Percentiles rank a stretch among this genome's conserved stretches.
phyloP scores from a whole-genome alignment of 495 filamentous ascomycete genomes.

The Bacidia gigantensis region DNA sequence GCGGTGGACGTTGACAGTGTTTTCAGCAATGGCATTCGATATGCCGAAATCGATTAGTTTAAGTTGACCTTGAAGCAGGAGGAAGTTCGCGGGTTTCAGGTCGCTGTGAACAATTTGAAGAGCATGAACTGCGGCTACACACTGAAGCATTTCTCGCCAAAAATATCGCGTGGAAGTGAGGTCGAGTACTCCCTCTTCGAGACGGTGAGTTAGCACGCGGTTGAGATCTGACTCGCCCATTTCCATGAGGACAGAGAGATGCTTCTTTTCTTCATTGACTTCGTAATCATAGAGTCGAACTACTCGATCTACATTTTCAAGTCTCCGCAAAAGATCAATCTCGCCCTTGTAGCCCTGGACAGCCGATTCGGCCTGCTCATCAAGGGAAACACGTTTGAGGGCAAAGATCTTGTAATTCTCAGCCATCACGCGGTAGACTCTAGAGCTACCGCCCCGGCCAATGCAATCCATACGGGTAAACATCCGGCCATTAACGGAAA shows the following conservation, averaged over 20 bases:
- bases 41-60: constrained; percentile 96
- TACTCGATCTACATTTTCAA: constrained; percentile 75
- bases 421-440: constrained; percentile 92
- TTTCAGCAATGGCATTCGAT: constrained; percentile 89
- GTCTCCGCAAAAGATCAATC: constrained; percentile 76
- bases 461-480: constrained; percentile 83
- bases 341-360: constrained; percentile 90
- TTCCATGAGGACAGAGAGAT: constrained; percentile 90
- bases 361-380: constrained; percentile 71
- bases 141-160: constrained; percentile 99
- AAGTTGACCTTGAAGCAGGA: constrained; percentile 68
- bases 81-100: constrained; percentile 89
- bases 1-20: constrained; percentile 94
- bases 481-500: constrained; percentile 79
- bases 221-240: constrained; percentile 92
- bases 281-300: constrained; percentile 87
- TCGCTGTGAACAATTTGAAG: constrained; percentile 91
- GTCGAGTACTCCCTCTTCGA: constrained; percentile 61
- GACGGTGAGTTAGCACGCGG: constrained; percentile 61
- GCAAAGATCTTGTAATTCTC: constrained; percentile 93
- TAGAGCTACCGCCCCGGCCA: constrained; percentile 79
- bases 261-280: constrained; percentile 76
- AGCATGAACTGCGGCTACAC: constrained; percentile 74
- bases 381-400: constrained; percentile 80
- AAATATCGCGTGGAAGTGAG: constrained; percentile 85